Base-by-base conservation (phyloP, 345 rosid species). In the Bruguiera parviflora region DNA sequence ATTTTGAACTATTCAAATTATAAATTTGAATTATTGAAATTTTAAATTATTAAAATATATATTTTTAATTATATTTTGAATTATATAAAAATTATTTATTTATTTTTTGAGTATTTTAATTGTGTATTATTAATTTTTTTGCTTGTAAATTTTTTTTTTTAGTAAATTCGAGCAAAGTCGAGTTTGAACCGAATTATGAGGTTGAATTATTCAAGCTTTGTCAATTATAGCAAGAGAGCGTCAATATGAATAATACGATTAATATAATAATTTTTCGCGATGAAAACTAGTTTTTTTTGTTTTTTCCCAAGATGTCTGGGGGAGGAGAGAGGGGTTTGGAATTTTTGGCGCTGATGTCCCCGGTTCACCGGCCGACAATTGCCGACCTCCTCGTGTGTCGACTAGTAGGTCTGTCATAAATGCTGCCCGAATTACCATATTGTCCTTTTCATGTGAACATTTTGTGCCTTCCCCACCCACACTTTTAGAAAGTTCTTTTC, bases 351-450 rank as follows among this genome's bases (percentile, higher is more conserved):
- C 75, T 9, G 13, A 24, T 7, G 16, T 4, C 59, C 81, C 77
- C 71, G 58, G 55, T 73, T 72, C 69, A 65, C 77, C 85, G 87
- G 87, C 86, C 90, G 90, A 84, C 90, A 72, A 1, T 81, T 78
- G 90, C 89, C 87, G 93, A 80, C 90, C 81, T 75, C 85, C 67
- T 52, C 62, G 58, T 70, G 73, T 88, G 88, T 86, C 90, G 76
- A 77, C 53, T 58, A 74, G 71, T 71, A 51, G 82, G 77, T 71
- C 69, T 70, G 80, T 66, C 78, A 70, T 61, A 27, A 66, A 71
- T 65, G 43, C 37, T 3, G 2, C 0, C 0, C 20, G 53, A 79
- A 73, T 79, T 68, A 77, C 88, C 0, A 15, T 32, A 35, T 43
- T 78, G 69, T 66, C 87, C 88, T 78, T 69, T 63, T 52, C 7